These are phyloP conservation scores for Boletus reticuloceps DNA, from an alignment of 768 basidiomycete genomes.

Conservation along the genomic window DNA sequence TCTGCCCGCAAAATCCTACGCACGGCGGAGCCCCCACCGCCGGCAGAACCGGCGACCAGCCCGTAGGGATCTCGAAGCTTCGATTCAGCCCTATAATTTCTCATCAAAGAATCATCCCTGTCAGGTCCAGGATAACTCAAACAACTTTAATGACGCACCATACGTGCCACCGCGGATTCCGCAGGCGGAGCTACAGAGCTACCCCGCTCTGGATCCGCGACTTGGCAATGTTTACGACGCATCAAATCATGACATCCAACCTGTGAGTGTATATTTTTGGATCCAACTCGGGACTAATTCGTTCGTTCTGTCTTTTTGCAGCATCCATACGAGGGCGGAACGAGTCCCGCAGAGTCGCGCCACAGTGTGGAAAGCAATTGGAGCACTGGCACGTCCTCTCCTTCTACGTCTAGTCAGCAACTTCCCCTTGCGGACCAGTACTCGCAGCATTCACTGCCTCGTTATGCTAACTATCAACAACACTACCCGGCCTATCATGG, in stretches of 20 bases:
- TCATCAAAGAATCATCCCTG: constrained; percentile 7
- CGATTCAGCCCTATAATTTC: constrained; percentile 9
- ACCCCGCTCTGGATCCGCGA: constrained; percentile 15
- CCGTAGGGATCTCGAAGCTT: constrained; percentile 7
- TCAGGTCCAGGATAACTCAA: too few species aligned
- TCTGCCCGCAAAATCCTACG: constrained; percentile 13
- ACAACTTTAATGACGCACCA: constrained; percentile 19
- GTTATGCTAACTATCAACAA: not conserved
- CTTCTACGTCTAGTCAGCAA: constrained; percentile 19
- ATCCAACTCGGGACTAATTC: not conserved
- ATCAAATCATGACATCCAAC: constrained; percentile 11
- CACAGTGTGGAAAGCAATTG: constrained; percentile 26
- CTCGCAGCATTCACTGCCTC: constrained; percentile 4
- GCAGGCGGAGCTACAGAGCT: constrained; percentile 18
- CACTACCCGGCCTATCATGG: constrained; percentile 26
- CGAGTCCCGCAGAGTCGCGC: constrained; percentile 25
- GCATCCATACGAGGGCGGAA: constrained; percentile 18
- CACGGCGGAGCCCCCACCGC: constrained; percentile 12
- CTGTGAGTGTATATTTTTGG: constrained; percentile 14
- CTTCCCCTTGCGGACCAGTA: constrained; percentile 4
- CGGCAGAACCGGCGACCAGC: constrained; percentile 12
- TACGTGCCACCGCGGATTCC: constrained; percentile 28
- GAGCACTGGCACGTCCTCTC: constrained; percentile 23
- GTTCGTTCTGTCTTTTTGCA: not conserved
- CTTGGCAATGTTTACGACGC: constrained; percentile 4